These are phyloP conservation scores for Alternaria rosae DNA, from an alignment of 2,329 filamentous ascomycete species.

Conservation along the genomic window DNA sequence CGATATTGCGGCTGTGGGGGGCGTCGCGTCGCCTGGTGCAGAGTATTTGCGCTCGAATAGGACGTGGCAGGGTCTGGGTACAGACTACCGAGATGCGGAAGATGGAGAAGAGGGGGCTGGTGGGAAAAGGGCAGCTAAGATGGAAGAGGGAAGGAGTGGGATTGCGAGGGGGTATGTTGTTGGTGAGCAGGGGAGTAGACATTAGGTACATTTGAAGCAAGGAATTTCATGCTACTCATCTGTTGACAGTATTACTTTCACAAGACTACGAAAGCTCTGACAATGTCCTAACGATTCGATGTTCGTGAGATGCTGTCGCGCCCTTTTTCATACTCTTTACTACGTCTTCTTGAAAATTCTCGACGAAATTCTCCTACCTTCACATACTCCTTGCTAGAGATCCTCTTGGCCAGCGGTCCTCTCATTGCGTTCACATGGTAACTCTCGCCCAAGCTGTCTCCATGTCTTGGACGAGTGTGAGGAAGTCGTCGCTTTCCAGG, in stretches of 20 bases:
- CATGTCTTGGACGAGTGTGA: slow-evolving; percentile 60
- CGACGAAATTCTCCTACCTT: background rate
- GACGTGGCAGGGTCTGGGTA: slow-evolving; percentile 92
- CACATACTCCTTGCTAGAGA: background rate
- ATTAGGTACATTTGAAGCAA: slow-evolving; percentile 16
- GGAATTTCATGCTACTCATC: background rate
- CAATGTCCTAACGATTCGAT: background rate
- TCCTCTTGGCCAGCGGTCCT: background rate
- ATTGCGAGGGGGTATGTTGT: slow-evolving; percentile 89
- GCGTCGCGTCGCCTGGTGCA: slow-evolving; percentile 87
- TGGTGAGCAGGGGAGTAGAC: slow-evolving; percentile 58
- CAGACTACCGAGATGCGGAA: slow-evolving; percentile 74
- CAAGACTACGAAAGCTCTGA: background rate
- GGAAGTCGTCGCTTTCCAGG: slow-evolving; percentile 59
- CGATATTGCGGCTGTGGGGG: slow-evolving; percentile 82
- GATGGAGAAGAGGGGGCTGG: slow-evolving; percentile 64
- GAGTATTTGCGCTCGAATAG: slow-evolving; percentile 82
- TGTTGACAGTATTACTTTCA: background rate
- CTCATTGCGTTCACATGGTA: slow-evolving; percentile 25
- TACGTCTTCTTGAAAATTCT: background rate
- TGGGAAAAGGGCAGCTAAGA: slow-evolving; percentile 63
- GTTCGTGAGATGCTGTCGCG: background rate
- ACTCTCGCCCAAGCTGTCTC: slow-evolving; percentile 56
- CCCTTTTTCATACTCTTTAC: background rate
- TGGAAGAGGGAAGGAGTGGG: slow-evolving; percentile 87